phyloP scores from a whole-genome alignment of 768 basidiomycete genomes.

The Lactifluus piperatus region DNA sequence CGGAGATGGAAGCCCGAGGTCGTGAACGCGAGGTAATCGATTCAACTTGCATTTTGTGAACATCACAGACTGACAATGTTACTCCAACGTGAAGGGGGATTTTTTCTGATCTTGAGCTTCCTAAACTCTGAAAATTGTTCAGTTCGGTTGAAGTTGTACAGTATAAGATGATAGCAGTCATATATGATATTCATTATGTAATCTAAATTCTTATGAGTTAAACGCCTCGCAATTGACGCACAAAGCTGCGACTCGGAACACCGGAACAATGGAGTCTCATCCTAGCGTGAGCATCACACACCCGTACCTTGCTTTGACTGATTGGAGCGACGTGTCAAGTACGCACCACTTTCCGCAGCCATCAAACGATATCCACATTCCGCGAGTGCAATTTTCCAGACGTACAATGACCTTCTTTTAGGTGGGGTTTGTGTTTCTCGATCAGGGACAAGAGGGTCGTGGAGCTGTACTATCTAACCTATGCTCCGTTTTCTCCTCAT shows the following conservation, averaged over 20 bases:
- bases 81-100: slow-evolving; percentile 6
- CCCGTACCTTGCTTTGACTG: background rate
- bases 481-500: background rate
- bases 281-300: background rate
- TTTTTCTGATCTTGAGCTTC: background rate
- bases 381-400: slow-evolving; percentile 15
- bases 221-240: too few relatives aligned
- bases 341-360: background rate
- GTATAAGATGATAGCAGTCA: background rate
- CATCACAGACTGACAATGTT: background rate
- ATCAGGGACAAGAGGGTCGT: background rate
- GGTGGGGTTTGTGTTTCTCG: background rate
- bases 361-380: slow-evolving; percentile 5
- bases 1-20: slow-evolving; percentile 7
- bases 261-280: background rate
- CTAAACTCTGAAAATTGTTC: background rate
- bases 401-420: slow-evolving; percentile 18
- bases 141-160: background rate
- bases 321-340: background rate
- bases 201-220: background rate
- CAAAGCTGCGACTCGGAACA: background rate
- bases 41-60: background rate
- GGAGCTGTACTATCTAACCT: background rate
- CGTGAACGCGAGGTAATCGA: slow-evolving; percentile 15
- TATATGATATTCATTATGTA: background rate